phyloP scores from a whole-genome alignment of 2,329 filamentous ascomycete genomes.

The Aspergillus luchuensis region DNA sequence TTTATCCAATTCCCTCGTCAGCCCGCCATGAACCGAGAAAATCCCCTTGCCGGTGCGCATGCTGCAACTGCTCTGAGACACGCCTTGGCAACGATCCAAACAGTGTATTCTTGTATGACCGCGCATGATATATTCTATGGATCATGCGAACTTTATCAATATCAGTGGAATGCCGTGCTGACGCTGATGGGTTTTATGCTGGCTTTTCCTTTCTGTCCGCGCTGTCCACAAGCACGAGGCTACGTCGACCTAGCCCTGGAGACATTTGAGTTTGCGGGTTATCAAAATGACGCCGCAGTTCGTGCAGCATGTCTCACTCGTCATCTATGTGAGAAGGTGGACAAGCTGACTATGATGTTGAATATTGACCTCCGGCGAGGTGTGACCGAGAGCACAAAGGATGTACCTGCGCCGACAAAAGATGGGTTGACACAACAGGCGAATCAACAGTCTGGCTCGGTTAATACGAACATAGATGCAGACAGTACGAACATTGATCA shows the following conservation, averaged over 20 bases:
- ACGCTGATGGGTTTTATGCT: conserved; percentile 24
- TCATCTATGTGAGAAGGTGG: background rate
- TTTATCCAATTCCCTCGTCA: conserved; percentile 24
- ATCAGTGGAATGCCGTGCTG: conserved; percentile 24
- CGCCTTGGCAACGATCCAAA: conserved; percentile 18
- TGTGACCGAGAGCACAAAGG: background rate
- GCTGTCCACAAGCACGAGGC: conserved; percentile 10
- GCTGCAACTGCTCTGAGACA: conserved; percentile 21
- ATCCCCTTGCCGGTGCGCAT: conserved; percentile 17
- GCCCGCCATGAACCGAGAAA: conserved; percentile 6
- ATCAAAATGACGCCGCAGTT: conserved; percentile 1
- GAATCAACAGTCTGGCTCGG: too few relatives aligned
- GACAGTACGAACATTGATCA: background rate
- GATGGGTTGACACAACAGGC: too few relatives aligned
- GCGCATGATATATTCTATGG: conserved; percentile 19
- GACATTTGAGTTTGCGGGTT: conserved; percentile 16
- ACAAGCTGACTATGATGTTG: background rate
- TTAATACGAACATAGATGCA: too few relatives aligned
- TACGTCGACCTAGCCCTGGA: conserved; percentile 17
- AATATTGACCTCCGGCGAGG: background rate
- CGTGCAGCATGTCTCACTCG: conserved; percentile 5
- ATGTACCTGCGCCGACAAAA: too few relatives aligned
- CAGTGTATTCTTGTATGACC: conserved; percentile 11
- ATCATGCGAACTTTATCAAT: conserved; percentile 23
- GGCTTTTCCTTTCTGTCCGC: conserved; percentile 21